These are phyloP conservation scores for Bryum argenteum DNA, from an alignment of 225 moss, liverwort and hornwort species.

Conservation along the genomic window DNA sequence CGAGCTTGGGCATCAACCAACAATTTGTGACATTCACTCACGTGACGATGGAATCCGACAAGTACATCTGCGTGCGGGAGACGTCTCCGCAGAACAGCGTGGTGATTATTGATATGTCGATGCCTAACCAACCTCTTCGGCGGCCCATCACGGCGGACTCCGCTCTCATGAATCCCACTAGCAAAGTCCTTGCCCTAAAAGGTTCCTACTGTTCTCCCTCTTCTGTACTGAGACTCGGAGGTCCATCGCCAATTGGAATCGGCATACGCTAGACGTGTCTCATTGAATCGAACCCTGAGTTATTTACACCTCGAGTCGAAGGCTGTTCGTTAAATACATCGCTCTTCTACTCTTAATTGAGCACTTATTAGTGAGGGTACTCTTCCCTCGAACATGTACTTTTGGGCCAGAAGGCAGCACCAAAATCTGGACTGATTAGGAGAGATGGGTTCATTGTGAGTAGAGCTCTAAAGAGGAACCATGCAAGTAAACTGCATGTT, in stretches of 20 bases:
- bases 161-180: conserved; percentile 93
- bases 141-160: conserved; percentile 99
- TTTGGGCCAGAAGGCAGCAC: neutral
- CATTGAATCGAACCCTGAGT: conserved; percentile 6
- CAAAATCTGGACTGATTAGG: neutral
- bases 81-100: conserved; percentile 95
- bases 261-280: neutral
- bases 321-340: neutral
- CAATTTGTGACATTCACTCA: conserved; percentile 98
- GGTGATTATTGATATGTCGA: conserved; percentile 91
- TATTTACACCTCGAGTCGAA: neutral
- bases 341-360: neutral
- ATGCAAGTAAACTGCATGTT: conserved; percentile 4
- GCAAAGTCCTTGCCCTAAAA: conserved; percentile 95
- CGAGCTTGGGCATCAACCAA: conserved; percentile 96
- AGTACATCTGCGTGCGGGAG: conserved; percentile 98
- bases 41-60: conserved; percentile 99
- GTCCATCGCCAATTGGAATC: conserved; percentile 7
- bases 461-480: neutral
- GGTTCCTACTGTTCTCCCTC: conserved; percentile 42
- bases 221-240: conserved; percentile 4
- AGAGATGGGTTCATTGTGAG: conserved; percentile 2
- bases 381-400: neutral
- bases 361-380: neutral
- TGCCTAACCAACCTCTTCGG: conserved; percentile 90